A percentile compares a stretch with the other conserved stretches of the same genome.
Conservation (phyloP, 306 rosid genomes). For the Dryas drummondii region DNA sequence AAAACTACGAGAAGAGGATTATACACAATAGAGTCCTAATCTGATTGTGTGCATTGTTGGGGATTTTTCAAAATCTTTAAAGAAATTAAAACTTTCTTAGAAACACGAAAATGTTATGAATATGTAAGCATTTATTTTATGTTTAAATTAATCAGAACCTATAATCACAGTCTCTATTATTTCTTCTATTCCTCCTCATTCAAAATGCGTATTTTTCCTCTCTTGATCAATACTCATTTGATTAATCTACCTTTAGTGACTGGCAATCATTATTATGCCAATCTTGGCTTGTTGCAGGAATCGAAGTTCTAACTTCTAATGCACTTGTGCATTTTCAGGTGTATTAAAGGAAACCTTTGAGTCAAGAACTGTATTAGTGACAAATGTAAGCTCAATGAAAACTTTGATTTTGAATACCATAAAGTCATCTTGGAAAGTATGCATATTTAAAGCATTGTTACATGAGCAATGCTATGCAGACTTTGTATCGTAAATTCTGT, state of each 20-base stretch:
- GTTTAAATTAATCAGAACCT: not conserved
- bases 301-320: not conserved
- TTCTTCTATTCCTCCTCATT: not conserved
- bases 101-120: not conserved
- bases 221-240: not conserved
- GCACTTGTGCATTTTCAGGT: constrained; percentile 26
- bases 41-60: not conserved
- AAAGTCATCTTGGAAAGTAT: not conserved
- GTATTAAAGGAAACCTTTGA: constrained; percentile 10
- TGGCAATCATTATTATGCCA: not conserved
- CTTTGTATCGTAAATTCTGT: not conserved
- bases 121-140: no score
- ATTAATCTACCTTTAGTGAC: not conserved
- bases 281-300: not conserved
- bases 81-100: not conserved
- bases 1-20: not conserved
- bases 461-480: not conserved
- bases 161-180: not conserved
- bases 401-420: not conserved
- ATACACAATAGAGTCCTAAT: not conserved
- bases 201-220: not conserved
- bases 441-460: not conserved
- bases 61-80: not conserved
- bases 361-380: constrained; percentile 31
- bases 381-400: constrained; percentile 27